Base-by-base conservation (phyloP, 352 stramenopile species). In the Phytophthora hybrid region DNA sequence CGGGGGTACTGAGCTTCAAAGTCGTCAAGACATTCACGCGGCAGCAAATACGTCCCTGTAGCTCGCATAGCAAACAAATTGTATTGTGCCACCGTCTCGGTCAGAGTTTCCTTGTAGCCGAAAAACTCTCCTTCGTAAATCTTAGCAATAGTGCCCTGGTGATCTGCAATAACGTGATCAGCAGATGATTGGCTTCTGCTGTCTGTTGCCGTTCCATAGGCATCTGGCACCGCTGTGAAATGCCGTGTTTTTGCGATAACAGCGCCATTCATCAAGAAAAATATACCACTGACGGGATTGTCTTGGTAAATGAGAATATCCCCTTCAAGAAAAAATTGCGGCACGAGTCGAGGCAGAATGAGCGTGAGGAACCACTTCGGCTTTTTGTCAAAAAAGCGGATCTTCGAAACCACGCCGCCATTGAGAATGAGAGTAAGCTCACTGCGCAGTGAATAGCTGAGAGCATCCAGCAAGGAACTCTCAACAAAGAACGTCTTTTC, bases 351-450 rank as follows among this genome's bases (percentile, higher is more conserved):
- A 21, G 85, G 87, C 13, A 94, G 64, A 13, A 94, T 63, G 18
- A 94, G 68, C 14, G 87, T 91, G 16, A 94, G 65, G 63, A 94
- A 94, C 87, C 87, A 94, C 46, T 94, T 94, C 4, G 87, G 87
- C 29, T 94, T 94, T 59, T 94, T 94, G 58, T 94, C 87, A 31
- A 94, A 94, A 63, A 94, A 93, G 1, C 87, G 82, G 6, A 93
- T 82, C 58, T 91, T 87, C 4, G 84, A 83, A 5, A 93, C 68
- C 1, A 91, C 73, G 31, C 74, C 73, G 31, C 57, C 76, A 59
- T 94, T 92, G 32, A 94, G 71, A 39, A 85, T 81, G 60, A 94
- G 59, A 31, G 92, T 88, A 10, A 94, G 73, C 32, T 94, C 87
- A 41, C 79, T 85, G 19, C 85, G 81, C 18, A 94, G 64, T 2